phyloP scores from a whole-genome alignment of 106 monocot species.

The Ottelia alismoides region DNA sequence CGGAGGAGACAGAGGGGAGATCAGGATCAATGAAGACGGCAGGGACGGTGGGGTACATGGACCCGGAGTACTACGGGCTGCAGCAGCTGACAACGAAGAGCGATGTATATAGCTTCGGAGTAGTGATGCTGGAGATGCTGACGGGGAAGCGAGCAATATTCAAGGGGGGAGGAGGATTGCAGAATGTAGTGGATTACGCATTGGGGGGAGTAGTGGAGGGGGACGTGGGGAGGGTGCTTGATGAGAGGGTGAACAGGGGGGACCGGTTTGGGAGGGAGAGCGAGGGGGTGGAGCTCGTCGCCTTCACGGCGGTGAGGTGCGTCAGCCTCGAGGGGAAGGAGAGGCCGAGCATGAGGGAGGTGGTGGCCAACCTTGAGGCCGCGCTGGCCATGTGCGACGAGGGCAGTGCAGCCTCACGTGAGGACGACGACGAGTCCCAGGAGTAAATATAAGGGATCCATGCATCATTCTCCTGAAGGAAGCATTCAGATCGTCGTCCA shows the following conservation, averaged over 20 bases:
- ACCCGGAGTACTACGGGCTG: constrained; percentile 87
- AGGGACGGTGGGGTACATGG: constrained; percentile 91
- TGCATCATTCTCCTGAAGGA: too few relatives aligned
- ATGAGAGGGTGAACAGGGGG: constrained; percentile 18
- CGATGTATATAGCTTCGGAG: constrained; percentile 80
- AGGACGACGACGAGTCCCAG: too few relatives aligned
- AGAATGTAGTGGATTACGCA: constrained; percentile 65
- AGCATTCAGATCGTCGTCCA: too few relatives aligned
- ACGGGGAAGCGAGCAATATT: constrained; percentile 49
- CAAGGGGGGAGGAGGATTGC: constrained; percentile 25
- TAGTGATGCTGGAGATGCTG: constrained; percentile 78
- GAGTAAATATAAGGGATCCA: too few relatives aligned
- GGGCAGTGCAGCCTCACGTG: too few relatives aligned
- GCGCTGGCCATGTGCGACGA: not conserved
- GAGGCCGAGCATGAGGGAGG: not conserved
- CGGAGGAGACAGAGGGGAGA: constrained; percentile 15
- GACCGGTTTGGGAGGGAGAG: too few relatives aligned
- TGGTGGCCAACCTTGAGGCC: not conserved
- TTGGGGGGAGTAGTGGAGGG: constrained; percentile 38
- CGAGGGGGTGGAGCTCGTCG: not conserved
- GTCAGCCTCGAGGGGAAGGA: not conserved
- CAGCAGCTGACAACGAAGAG: constrained; percentile 70
- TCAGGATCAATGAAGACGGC: constrained; percentile 35
- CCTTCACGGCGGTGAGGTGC: not conserved
- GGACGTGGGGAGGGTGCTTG: constrained; percentile 39